phyloP scores from a whole-genome alignment of 176 grass and related monocot genomes.

The Stipa capillata region DNA sequence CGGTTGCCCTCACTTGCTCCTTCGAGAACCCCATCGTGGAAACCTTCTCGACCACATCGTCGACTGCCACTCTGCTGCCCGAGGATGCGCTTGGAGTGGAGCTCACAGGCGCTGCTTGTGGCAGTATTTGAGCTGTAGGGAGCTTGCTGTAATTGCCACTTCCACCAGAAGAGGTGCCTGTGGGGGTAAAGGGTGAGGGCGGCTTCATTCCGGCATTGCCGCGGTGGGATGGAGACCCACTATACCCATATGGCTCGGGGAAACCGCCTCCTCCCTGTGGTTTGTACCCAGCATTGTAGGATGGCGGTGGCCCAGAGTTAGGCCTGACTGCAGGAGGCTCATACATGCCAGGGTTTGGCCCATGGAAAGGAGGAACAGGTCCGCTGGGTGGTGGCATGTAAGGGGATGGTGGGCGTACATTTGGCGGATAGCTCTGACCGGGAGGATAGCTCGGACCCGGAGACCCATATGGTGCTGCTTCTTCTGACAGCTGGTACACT shows the following conservation, averaged over 20 bases:
- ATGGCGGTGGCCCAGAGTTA: constrained; percentile 28
- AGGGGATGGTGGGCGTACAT: constrained; percentile 26
- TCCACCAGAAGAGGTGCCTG: constrained; percentile 20
- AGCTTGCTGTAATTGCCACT: constrained; percentile 43
- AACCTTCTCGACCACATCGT: constrained; percentile 92
- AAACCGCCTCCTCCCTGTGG: constrained; percentile 37
- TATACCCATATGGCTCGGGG: constrained; percentile 52
- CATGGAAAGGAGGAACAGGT: constrained; percentile 53
- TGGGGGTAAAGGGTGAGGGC: constrained; percentile 25
- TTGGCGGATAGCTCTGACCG: constrained; percentile 51
- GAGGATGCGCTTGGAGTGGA: constrained; percentile 27
- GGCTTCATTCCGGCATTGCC: constrained; percentile 46
- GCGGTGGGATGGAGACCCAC: constrained; percentile 58
- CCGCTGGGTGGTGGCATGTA: constrained; percentile 46
- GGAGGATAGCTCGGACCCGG: constrained; percentile 45
- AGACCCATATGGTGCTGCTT: constrained; percentile 38
- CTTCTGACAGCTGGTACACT: constrained; percentile 45
- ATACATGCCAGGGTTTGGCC: constrained; percentile 42
- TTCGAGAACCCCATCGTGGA: constrained; percentile 92
- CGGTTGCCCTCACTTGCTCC: constrained; percentile 76
- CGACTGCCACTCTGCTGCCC: constrained; percentile 35
- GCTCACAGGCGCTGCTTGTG: constrained; percentile 44
- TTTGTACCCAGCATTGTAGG: constrained; percentile 54
- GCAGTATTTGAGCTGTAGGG: constrained; percentile 61
- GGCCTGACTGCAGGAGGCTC: constrained; percentile 43